Percentiles rank a stretch among this genome's conserved stretches.
These are phyloP conservation scores for Coemansia sp. DNA, from an alignment of 192 early-diverging fungal species.

Conservation along the genomic window DNA sequence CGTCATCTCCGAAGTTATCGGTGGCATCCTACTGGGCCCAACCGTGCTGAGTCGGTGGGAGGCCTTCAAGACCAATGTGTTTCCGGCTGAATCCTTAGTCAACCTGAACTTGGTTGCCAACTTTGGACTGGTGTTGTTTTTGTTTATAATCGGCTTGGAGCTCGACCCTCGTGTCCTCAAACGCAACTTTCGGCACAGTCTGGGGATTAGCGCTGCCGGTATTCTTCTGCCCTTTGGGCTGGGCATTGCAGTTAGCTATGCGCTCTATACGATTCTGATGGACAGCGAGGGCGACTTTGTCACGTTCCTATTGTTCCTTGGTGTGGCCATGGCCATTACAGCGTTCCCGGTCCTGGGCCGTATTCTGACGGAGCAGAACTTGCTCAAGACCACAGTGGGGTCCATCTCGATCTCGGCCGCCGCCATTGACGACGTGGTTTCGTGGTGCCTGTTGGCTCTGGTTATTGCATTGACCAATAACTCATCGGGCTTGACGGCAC, in stretches of 20 bases:
- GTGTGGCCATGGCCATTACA: constrained; percentile 89
- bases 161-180: constrained; percentile 62
- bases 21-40: constrained; percentile 84
- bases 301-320: constrained; percentile 77
- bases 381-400: constrained; percentile 75
- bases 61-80: constrained; percentile 62
- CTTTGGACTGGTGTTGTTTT: constrained; percentile 81
- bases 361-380: constrained; percentile 82
- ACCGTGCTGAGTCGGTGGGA: constrained; percentile 73
- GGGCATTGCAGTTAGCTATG: constrained; percentile 67
- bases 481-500: constrained; percentile 56
- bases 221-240: constrained; percentile 78
- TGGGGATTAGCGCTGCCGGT: constrained; percentile 69
- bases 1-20: constrained; percentile 90
- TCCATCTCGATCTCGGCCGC: constrained; percentile 79
- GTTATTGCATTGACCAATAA: constrained; percentile 84
- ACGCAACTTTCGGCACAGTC: constrained; percentile 48
- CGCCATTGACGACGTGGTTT: constrained; percentile 78
- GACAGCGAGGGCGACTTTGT: constrained; percentile 49
- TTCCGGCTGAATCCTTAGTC: constrained; percentile 63
- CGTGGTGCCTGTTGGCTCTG: constrained; percentile 80
- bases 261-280: constrained; percentile 57
- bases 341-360: constrained; percentile 95
- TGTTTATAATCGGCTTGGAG: constrained; percentile 86
- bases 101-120: constrained; percentile 74